A percentile compares a stretch with the other conserved stretches of the same genome.
Conservation (phyloP, 2,329 filamentous ascomycete genomes). For the Fusarium sp. region DNA sequence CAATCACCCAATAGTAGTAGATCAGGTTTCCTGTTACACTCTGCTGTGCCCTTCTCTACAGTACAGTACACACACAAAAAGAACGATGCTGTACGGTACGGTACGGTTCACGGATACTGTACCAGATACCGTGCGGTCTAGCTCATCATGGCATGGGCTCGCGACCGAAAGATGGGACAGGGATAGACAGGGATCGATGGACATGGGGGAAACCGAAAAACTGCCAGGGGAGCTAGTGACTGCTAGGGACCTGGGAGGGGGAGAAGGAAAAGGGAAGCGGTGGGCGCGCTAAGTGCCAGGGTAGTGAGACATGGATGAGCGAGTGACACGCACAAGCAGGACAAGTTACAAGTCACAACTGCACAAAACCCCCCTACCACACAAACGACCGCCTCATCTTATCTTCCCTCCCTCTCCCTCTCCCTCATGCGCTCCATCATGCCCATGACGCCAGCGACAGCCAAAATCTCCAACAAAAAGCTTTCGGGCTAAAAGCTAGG, state of each 20-base stretch:
- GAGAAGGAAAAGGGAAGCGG: slow-evolving; percentile 26
- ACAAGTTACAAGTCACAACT: too few species aligned
- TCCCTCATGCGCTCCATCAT: slow-evolving; percentile 23
- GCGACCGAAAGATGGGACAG: slow-evolving; percentile 28
- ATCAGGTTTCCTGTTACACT: slow-evolving; percentile 36
- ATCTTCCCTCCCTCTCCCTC: too few species aligned
- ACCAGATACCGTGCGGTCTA: slow-evolving; percentile 36
- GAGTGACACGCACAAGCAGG: slow-evolving; percentile 30
- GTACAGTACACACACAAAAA: slow-evolving; percentile 5
- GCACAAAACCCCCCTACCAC: too few species aligned
- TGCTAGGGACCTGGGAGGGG: slow-evolving; percentile 20
- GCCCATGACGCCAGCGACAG: slow-evolving; percentile 26
- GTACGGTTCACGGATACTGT: slow-evolving; percentile 8
- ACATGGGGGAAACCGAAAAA: slow-evolving; percentile 22
- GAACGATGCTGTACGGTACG: neutral
- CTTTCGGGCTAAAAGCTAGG: slow-evolving; percentile 32
- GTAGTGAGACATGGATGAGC: slow-evolving; percentile 47
- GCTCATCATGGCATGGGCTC: slow-evolving; percentile 25
- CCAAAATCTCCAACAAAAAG: slow-evolving; percentile 42
- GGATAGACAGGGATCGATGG: slow-evolving; percentile 29
- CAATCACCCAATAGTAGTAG: slow-evolving; percentile 32
- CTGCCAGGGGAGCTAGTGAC: slow-evolving; percentile 5
- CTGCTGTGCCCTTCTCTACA: slow-evolving; percentile 25
- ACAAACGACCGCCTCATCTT: too few species aligned
- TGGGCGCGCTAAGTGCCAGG: slow-evolving; percentile 44